phyloP scores from a whole-genome alignment of 1,284 basidiomycete genomes.

The Cutaneotrichosporon cyanovorans region DNA sequence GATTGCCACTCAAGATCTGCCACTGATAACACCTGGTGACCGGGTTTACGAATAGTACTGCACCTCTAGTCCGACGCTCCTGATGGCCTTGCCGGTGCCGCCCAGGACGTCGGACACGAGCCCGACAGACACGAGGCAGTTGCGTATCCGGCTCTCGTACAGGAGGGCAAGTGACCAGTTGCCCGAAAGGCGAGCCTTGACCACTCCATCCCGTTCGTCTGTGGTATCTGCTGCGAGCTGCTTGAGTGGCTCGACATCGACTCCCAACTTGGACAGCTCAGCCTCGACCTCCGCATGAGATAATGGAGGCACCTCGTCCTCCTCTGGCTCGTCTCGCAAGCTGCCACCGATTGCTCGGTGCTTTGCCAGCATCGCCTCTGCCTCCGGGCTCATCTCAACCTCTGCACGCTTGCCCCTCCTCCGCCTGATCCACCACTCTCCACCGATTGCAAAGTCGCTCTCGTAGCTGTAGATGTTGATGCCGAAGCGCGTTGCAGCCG shows the following conservation, averaged over 20 bases:
- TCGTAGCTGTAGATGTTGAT: slow-evolving; percentile 97
- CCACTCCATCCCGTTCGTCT: slow-evolving; percentile 55
- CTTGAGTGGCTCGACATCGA: neutral
- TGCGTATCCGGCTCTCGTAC: slow-evolving; percentile 88
- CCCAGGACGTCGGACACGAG: slow-evolving; percentile 81
- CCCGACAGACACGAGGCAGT: slow-evolving; percentile 81
- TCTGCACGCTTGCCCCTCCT: slow-evolving; percentile 8
- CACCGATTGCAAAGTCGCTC: slow-evolving; percentile 89
- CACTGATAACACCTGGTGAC: too few species aligned
- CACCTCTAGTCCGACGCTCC: slow-evolving; percentile 78
- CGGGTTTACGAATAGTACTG: slow-evolving; percentile 66
- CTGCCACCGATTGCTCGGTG: slow-evolving; percentile 8
- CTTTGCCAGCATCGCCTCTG: slow-evolving; percentile 6
- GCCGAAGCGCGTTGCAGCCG: slow-evolving; percentile 83
- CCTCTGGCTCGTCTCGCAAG: slow-evolving; percentile 9
- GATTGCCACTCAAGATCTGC: too few species aligned
- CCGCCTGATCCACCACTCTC: slow-evolving; percentile 80
- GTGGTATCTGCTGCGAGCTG: neutral
- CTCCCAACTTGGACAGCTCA: slow-evolving; percentile 2
- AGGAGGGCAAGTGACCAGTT: slow-evolving; percentile 79
- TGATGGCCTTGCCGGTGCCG: slow-evolving; percentile 65
- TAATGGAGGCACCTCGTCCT: neutral
- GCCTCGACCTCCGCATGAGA: slow-evolving; percentile 9
- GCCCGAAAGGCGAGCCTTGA: slow-evolving; percentile 82
- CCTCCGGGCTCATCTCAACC: slow-evolving; percentile 12